These are phyloP conservation scores for Butyriboletus loyo DNA, from an alignment of 768 basidiomycete genomes.

Conservation along the genomic window DNA sequence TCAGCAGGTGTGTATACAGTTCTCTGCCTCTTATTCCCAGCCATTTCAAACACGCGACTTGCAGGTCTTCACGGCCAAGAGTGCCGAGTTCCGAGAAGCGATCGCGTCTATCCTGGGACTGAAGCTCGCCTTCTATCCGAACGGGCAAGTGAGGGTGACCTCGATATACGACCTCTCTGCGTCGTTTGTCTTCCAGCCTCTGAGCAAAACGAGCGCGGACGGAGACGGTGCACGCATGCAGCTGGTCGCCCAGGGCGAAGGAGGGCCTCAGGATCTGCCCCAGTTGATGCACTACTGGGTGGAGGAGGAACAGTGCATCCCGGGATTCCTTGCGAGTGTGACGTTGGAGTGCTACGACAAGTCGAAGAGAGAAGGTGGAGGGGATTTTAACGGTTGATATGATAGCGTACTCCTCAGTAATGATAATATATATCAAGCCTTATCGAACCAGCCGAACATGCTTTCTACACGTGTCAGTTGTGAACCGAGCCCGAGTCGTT, in stretches of 20 bases:
- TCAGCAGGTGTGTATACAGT: constrained; percentile 65
- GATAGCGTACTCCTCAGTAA: background rate
- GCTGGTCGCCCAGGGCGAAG: constrained; percentile 69
- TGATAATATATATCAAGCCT: background rate
- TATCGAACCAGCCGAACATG: background rate
- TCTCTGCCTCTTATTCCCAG: background rate
- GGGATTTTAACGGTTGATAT: background rate
- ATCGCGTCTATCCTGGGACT: constrained; percentile 88
- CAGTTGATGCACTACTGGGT: constrained; percentile 85
- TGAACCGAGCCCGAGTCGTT: no score
- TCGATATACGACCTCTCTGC: constrained; percentile 86
- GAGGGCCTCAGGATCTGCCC: constrained; percentile 70
- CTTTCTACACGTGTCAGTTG: background rate
- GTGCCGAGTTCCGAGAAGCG: constrained; percentile 87
- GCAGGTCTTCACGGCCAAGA: constrained; percentile 81
- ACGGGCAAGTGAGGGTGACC: constrained; percentile 86
- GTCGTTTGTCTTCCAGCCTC: constrained; percentile 82
- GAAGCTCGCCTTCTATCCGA: constrained; percentile 88
- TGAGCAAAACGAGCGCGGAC: constrained; percentile 35
- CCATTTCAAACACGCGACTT: background rate
- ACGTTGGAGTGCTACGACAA: constrained; percentile 87
- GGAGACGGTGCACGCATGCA: constrained; percentile 58
- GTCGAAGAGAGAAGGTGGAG: constrained; percentile 42
- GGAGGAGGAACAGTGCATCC: constrained; percentile 78
- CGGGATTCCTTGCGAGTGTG: constrained; percentile 85